phyloP scores from a whole-genome alignment of 2,329 filamentous ascomycete genomes.

The Zymoseptoria pseudotritici region DNA sequence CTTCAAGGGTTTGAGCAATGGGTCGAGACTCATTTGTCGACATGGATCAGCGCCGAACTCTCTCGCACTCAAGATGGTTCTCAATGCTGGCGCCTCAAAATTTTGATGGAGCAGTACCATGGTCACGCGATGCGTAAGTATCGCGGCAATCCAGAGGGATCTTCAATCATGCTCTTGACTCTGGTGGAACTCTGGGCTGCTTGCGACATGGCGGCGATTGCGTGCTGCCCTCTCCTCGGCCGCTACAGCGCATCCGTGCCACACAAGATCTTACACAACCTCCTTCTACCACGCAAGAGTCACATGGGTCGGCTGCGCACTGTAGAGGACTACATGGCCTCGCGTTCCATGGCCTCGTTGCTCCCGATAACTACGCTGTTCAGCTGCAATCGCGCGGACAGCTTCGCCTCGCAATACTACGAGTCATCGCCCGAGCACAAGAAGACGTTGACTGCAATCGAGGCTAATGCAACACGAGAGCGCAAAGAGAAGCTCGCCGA shows the following conservation, averaged over 20 bases:
- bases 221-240: slow-evolving; percentile 40
- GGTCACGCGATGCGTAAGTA: slow-evolving; percentile 28
- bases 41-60: neutral
- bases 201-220: slow-evolving; percentile 45
- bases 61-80: neutral
- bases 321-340: slow-evolving; percentile 46
- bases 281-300: slow-evolving; percentile 42
- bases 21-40: neutral
- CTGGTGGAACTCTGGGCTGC: slow-evolving; percentile 52
- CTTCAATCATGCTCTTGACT: slow-evolving; percentile 47
- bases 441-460: slow-evolving; percentile 29
- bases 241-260: slow-evolving; percentile 49
- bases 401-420: slow-evolving; percentile 43
- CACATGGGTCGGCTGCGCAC: slow-evolving; percentile 46
- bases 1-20: slow-evolving; percentile 15
- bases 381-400: slow-evolving; percentile 22
- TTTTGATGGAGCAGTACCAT: neutral
- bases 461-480: slow-evolving; percentile 23
- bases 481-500: slow-evolving; percentile 34
- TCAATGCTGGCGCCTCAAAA: neutral
- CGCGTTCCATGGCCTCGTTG: slow-evolving; percentile 28
- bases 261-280: slow-evolving; percentile 44
- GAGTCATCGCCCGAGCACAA: slow-evolving; percentile 19
- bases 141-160: slow-evolving; percentile 40
- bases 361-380: slow-evolving; percentile 38